Evolutionary conservation across 768 basidiomycete genomes (phyloP).

Genomic region (Holtermannia corniformis): DNA sequence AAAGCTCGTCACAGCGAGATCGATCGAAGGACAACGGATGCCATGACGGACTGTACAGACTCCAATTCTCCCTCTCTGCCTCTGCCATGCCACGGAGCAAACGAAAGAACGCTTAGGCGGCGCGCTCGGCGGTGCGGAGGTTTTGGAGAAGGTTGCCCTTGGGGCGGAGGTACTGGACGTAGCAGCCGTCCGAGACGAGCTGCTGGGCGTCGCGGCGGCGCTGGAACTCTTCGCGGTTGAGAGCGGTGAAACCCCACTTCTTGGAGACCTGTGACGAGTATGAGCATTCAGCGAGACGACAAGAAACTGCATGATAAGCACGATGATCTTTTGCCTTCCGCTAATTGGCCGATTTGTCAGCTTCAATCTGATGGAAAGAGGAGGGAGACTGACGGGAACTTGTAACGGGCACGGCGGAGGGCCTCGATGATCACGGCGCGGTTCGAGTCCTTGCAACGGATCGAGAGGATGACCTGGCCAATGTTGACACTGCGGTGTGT

Average conservation of each 20-base stretch:
- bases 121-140: constrained; percentile 55
- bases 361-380: neutral
- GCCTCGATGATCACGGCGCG: constrained; percentile 88
- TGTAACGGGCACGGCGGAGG: constrained; percentile 94
- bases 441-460: constrained; percentile 84
- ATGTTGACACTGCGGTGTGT: constrained; percentile 52
- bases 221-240: constrained; percentile 77
- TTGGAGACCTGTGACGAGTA: no score
- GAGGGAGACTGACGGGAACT: no score
- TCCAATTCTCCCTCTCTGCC: no score
- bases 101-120: no score
- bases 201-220: constrained; percentile 82
- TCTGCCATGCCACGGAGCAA: no score
- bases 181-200: constrained; percentile 88
- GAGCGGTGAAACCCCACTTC: constrained; percentile 99
- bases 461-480: constrained; percentile 84
- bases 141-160: constrained; percentile 78
- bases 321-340: constrained; percentile 38
- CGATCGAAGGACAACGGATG: no score
- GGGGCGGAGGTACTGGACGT: constrained; percentile 78
- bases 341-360: no score
- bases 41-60: no score
- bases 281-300: constrained; percentile 59
- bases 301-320: no score
- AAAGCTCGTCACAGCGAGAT: no score